Evolutionary conservation across 352 stramenopile species (phyloP).

Genomic region (Ophiocytium majus): DNA sequence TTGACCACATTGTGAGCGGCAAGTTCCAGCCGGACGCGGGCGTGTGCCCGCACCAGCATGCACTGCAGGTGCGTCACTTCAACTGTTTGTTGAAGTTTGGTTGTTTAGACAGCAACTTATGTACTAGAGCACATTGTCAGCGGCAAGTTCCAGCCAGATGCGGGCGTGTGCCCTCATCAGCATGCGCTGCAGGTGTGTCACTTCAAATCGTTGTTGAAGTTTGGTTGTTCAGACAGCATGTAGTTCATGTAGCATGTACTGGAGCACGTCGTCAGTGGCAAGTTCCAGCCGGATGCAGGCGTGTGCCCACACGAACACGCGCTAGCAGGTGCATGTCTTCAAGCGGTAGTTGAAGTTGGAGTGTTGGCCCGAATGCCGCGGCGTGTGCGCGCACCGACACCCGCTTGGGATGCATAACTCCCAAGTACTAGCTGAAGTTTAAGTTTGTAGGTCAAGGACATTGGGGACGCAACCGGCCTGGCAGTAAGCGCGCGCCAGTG

Average conservation of each 20-base stretch:
- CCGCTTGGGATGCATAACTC: no score
- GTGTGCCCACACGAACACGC: neutral
- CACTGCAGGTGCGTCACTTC: neutral
- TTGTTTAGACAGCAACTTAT: neutral
- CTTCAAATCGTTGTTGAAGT: neutral
- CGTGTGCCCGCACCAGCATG: neutral
- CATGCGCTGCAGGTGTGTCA: conserved; percentile 8
- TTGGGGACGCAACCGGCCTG: no score
- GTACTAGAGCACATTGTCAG: neutral
- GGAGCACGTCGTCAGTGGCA: neutral
- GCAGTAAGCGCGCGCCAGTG: no score
- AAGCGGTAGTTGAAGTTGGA: no score
- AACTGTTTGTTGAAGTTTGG: neutral
- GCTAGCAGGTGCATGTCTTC: no score
- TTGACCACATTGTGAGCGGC: neutral
- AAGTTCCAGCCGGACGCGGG: neutral
- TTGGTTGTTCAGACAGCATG: no score
- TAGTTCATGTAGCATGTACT: no score
- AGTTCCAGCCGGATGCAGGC: neutral
- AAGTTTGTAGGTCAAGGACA: no score
- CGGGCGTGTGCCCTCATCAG: neutral
- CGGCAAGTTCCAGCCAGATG: conserved; percentile 5
- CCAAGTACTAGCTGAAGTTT: no score
- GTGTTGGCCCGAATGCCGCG: no score
- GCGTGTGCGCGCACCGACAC: no score